Base-by-base conservation (phyloP, 2,329 filamentous ascomycete species). In the Dothideomycetidae sp. region DNA sequence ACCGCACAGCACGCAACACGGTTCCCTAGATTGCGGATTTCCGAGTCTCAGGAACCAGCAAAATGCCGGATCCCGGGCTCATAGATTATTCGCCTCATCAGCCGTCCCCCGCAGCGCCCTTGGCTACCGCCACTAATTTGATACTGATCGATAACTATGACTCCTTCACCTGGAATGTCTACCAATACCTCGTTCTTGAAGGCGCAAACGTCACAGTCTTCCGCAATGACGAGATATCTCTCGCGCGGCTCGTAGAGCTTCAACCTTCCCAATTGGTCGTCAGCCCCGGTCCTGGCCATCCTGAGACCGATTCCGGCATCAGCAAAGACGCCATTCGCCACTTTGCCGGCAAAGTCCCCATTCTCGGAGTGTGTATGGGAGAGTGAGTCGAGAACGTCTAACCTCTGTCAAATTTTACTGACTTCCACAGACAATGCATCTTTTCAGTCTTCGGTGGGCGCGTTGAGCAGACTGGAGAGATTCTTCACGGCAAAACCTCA, bases 91-190 rank as follows among this genome's bases (percentile, higher is more conserved):
- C 88, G 42, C 85, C 86, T 51, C 78, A 80, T 55, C 78, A 93
- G 59, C 81, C 83, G 42, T 71, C 79, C 45, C 78, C 80, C 36
- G 77, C 78, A 18, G 66, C 76, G 36, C 75, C 77, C 23, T 67
- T 94, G 37, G 58, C 78, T 15, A 85, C 77, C 35, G 90, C 90
- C 16, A 81, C 80, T 40, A 96, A 96, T 60, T 71, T 98, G 41
- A 73, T 98, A 45, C 70, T 98, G 46, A 94, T 98, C 52, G 90
- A 98, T 68, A 98, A 98, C 62, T 98, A 96, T 61, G 90, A 98
- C 61, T 96, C 90, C 3, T 98, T 98, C 59, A 94, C 88, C 42
- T 98, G 86, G 84, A 98, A 98, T 55, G 84, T 98, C 42, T 98
- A 96, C 59, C 92, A 98, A 60, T 98, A 98, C 53, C 75, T 98